A percentile compares a stretch with the other conserved stretches of the same genome.
Conservation (phyloP, 164 flowering plant species). For the Sextonia rubra region DNA sequence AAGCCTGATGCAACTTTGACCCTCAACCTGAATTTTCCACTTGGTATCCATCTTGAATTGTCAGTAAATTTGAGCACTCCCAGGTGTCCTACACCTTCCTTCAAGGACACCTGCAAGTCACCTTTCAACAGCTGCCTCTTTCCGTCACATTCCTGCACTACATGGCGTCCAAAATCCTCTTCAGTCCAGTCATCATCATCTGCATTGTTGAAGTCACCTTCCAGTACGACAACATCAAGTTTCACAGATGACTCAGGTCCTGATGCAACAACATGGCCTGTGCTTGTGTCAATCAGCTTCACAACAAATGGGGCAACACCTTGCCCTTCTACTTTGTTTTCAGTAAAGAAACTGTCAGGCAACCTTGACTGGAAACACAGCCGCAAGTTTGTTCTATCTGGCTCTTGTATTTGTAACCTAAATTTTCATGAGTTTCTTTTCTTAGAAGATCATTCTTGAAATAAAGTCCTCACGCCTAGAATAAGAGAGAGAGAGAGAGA, state of each 20-base stretch:
- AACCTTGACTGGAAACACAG: slow-evolving; percentile 71
- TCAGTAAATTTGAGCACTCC: slow-evolving; percentile 93
- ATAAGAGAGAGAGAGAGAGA: neutral
- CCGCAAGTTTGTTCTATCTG: slow-evolving; percentile 76
- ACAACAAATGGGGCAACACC: slow-evolving; percentile 79
- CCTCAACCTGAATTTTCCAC: slow-evolving; percentile 90
- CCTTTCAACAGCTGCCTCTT: slow-evolving; percentile 91
- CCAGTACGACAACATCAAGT: slow-evolving; percentile 80
- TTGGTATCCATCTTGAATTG: slow-evolving; percentile 96
- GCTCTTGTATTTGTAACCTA: slow-evolving; percentile 16
- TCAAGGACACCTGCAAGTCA: slow-evolving; percentile 69
- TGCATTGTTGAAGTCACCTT: slow-evolving; percentile 85
- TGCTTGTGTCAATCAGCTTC: slow-evolving; percentile 68
- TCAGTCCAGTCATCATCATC: neutral
- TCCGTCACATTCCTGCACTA: slow-evolving; percentile 83
- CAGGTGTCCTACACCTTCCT: slow-evolving; percentile 88
- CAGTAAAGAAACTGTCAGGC: slow-evolving; percentile 84
- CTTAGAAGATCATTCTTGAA: neutral
- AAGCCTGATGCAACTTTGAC: slow-evolving; percentile 70
- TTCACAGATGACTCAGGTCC: slow-evolving; percentile 79
- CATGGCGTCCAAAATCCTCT: neutral
- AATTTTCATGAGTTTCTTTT: slow-evolving; percentile 5
- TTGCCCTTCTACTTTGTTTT: slow-evolving; percentile 95
- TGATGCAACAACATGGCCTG: slow-evolving; percentile 59
- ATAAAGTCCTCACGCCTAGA: neutral